Evolutionary conservation across 805 yeast genomes (phyloP), one percentile per base, ranked within the genome.

Genomic region (Ogataea dorogensis): DNA sequence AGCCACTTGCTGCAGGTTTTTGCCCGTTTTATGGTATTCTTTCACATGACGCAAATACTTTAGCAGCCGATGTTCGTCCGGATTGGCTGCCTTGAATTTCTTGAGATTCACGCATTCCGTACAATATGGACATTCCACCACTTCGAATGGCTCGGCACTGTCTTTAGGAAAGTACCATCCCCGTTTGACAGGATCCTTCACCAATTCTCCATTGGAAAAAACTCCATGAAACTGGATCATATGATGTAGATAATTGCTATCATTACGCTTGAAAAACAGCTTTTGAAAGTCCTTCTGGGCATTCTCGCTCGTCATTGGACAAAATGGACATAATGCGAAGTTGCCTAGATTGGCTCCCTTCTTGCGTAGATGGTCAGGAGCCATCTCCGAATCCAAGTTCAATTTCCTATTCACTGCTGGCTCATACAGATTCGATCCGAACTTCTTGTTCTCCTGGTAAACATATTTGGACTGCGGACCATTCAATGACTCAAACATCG

Each of bases 141-240:
- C 54, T 30, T 56, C 57, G 8, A 47, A 42, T 5, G 50, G 46
- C 17, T 38, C 42, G 6, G 30, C 18, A 7, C 19, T 24, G 15
- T 35, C 30, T 15, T 34, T 34, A 7, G 47, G 33, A 4, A 28
- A 28, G 7, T 43, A 53, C 55, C 59, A 49, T 9, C 49, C 52
- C 9, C 48, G 32, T 8, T 38, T 33, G n/a, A 34, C 25, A 3
- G 63, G 61, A 3, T 49, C 52, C 13, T 46, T 45, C 8, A 57
- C 55, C 7, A 39, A 32, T 12, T 48, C 47, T 7, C 61, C 62
- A 28, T 56, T 51, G 6, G 64, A 55, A 27, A 53, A 54, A 7
- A 58, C 50, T 5, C 64, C 64, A 35, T 58, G 64, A 30, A 47
- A 55, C 33, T 57, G 61, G 22, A 56, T 54, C 47, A 58, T 37